Conservation (phyloP, 2,329 filamentous ascomycete genomes). For the Trichoderma sp. region DNA sequence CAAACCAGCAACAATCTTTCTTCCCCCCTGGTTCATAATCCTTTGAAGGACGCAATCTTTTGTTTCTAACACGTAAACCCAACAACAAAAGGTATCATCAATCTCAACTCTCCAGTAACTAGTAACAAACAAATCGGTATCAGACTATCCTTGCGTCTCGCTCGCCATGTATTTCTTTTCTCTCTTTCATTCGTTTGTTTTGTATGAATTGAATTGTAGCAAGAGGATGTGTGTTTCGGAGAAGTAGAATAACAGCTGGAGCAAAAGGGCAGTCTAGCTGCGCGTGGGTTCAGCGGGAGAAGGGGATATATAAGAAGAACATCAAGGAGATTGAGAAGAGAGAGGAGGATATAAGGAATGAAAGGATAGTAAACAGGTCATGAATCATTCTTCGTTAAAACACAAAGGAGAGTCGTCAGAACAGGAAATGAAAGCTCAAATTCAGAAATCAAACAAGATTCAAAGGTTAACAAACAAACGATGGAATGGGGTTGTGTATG, state of each 20-base stretch:
- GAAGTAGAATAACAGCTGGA: slow-evolving; percentile 6
- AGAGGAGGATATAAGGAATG: slow-evolving; percentile 23
- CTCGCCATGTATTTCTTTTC: slow-evolving; percentile 8
- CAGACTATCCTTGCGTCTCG: background rate
- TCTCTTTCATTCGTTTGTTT: slow-evolving; percentile 9
- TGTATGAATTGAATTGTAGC: slow-evolving; percentile 1
- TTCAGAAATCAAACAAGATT: background rate
- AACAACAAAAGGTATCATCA: slow-evolving; percentile 19
- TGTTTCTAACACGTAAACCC: slow-evolving; percentile 17
- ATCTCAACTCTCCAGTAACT: slow-evolving; percentile 5
- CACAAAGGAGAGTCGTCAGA: slow-evolving; percentile 26
- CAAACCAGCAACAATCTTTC: slow-evolving; percentile 1
- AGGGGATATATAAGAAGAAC: slow-evolving; percentile 3
- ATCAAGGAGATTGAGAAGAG: slow-evolving; percentile 29
- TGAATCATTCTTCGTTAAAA: slow-evolving; percentile 22
- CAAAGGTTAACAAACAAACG: background rate
- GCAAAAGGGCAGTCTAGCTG: background rate
- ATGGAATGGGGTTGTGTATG: background rate
- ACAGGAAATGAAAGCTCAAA: background rate
- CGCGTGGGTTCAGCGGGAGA: slow-evolving; percentile 10
- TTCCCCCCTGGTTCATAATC: slow-evolving; percentile 5
- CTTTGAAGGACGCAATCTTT: slow-evolving; percentile 27
- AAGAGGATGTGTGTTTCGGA: background rate
- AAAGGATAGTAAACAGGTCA: slow-evolving; percentile 19
- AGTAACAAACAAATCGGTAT: background rate